These are phyloP conservation scores for Arthrobotrys musiformis DNA, from an alignment of 2,329 filamentous ascomycete species.

Conservation along the genomic window DNA sequence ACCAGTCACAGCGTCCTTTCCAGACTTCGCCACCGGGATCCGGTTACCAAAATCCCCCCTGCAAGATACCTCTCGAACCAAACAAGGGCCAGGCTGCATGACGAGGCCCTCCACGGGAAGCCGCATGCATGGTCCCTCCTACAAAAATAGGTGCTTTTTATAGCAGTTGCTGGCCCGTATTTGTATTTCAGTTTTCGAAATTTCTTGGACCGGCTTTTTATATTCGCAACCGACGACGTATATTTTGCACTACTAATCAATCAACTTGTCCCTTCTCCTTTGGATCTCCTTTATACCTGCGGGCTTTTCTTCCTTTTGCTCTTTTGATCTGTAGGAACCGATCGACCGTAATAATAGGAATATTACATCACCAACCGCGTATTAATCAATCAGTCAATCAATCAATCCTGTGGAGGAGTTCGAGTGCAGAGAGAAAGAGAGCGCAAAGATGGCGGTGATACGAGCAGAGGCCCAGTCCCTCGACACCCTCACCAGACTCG, in stretches of 20 bases:
- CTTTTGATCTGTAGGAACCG: not conserved
- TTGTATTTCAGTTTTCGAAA: slow-evolving; percentile 1
- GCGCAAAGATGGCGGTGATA: too few relatives aligned
- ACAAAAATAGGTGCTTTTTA: slow-evolving; percentile 12
- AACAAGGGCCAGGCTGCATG: too few relatives aligned
- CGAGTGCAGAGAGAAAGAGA: slow-evolving; percentile 10
- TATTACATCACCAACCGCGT: not conserved
- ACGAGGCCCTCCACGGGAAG: slow-evolving; percentile 13
- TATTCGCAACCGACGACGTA: too few relatives aligned
- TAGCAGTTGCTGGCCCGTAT: slow-evolving; percentile 9
- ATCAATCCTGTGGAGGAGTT: not conserved
- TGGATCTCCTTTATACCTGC: not conserved
- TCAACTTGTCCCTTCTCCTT: not conserved
- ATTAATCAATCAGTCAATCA: too few relatives aligned
- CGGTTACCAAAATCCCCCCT: not conserved
- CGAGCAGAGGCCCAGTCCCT: slow-evolving; percentile 82
- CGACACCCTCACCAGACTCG: slow-evolving; percentile 79
- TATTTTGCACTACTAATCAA: not conserved
- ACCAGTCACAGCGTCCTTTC: slow-evolving; percentile 17
- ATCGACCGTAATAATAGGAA: too few relatives aligned
- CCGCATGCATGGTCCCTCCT: not conserved
- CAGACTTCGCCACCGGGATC: slow-evolving; percentile 5
- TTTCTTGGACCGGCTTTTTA: not conserved
- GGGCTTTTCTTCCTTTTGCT: not conserved
- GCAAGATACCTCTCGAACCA: too few relatives aligned